Evolutionary conservation across 768 basidiomycete species (phyloP), one percentile per base, ranked within the genome.

Genomic region (Lepiota brunneoincarnata): DNA sequence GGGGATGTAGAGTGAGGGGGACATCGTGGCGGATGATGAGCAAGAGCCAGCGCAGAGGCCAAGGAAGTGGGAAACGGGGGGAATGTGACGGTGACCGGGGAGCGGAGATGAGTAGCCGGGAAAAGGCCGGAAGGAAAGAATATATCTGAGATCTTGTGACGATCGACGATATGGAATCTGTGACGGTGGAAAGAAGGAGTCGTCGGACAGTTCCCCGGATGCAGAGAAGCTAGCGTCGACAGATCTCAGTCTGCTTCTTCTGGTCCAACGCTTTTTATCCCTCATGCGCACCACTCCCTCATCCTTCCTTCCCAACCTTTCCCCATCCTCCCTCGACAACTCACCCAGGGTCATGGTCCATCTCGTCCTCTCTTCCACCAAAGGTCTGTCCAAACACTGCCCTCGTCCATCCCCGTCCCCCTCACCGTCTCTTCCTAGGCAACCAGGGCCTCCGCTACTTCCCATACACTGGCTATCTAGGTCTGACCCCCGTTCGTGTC

Each of bases 391-490:
- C 44, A 31, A 48, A 51, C 39, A 42, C 53, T 23, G 37, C 55
- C 54, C 18, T 15, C 40, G 41, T 40, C n/a, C 38, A 23, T 21
- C 39, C n/a, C 12, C 35, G n/a, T n/a, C 39, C 26, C 43, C 42
- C 62, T 61, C 17, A 59, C 56, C 51, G 24, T 53, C 39, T 36
- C 53, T 28, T 21, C 20, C 61, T 36, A 76, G 87, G 85, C 63
- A 90, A 89, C 69, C 75, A 82, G 59, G 82, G 81, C 57, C 75
- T 81, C 54, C 79, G 83, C 51, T 86, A 79, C 70, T 93, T 89
- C 69, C 91, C 91, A 46, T 74, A 82, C 75, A 70, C 73, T 51
- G 91, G 91, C 64, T 87, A 83, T 71, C 84, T 93, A 59, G 91
- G 89, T 59, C 78, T 93, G 64, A 91, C 89, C 40, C 83, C 87